phyloP scores from a whole-genome alignment of 495 filamentous ascomycete genomes.

The Penicillium angulare region DNA sequence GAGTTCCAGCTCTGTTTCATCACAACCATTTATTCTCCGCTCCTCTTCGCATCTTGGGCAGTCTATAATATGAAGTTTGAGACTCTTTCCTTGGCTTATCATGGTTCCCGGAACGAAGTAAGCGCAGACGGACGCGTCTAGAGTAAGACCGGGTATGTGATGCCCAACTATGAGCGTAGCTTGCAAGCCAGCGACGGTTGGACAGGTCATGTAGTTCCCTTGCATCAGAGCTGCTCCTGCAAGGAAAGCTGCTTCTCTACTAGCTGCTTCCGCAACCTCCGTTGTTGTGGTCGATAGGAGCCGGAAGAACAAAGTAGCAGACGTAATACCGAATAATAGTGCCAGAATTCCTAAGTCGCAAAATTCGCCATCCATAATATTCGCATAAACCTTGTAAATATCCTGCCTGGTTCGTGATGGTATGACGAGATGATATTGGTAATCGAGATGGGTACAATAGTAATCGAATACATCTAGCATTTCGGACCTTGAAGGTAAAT shows the following conservation, averaged over 20 bases:
- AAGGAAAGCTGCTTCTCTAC: conserved; percentile 29
- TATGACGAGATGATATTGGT: conserved; percentile 41
- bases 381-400: conserved; percentile 35
- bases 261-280: conserved; percentile 25
- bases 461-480: conserved; percentile 33
- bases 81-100: conserved; percentile 36
- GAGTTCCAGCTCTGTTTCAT: conserved; percentile 32
- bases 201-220: conserved; percentile 31
- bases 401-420: conserved; percentile 21
- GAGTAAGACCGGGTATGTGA: conserved; percentile 28
- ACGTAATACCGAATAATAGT: conserved; percentile 39
- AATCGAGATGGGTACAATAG: conserved; percentile 35
- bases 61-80: conserved; percentile 49
- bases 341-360: conserved; percentile 29
- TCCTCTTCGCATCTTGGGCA: conserved; percentile 10
- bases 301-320: conserved; percentile 37
- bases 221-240: conserved; percentile 37
- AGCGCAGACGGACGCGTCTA: conserved; percentile 25
- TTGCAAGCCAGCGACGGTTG: conserved; percentile 45
- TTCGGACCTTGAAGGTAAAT: conserved; percentile 26
- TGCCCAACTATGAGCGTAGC: conserved; percentile 42
- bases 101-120: conserved; percentile 34
- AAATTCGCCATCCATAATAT: conserved; percentile 7
- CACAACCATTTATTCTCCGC: conserved; percentile 10
- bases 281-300: conserved; percentile 20